phyloP scores from a whole-genome alignment of 73 alveolate genomes.

The Tetrahymena elliotti region DNA sequence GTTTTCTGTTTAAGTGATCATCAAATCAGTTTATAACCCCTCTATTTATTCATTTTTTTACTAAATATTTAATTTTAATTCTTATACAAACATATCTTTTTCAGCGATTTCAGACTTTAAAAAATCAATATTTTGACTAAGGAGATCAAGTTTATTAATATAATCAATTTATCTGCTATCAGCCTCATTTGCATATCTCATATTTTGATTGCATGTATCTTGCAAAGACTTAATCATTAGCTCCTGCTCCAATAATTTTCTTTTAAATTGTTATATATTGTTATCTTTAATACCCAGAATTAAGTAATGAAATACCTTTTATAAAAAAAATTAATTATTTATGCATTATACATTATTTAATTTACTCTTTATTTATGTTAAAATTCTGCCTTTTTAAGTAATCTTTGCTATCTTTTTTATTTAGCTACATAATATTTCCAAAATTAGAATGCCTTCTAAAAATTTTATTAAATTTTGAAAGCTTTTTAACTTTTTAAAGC shows the following conservation, averaged over 20 bases:
- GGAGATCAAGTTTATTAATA: not conserved
- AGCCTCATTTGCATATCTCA: not conserved
- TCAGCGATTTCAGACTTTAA: not conserved
- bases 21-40: not conserved
- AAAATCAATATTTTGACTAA: not conserved
- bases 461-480: not conserved
- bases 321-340: not conserved
- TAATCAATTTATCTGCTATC: not conserved
- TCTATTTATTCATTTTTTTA: not conserved
- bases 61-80: not conserved
- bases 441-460: not conserved
- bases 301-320: not conserved
- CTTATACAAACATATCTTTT: not conserved
- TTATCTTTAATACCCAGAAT: not conserved
- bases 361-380: not conserved
- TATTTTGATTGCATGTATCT: not conserved
- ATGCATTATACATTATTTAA: not conserved
- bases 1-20: not conserved
- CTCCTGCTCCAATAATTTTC: not conserved
- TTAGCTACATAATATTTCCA: not conserved
- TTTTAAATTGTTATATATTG: not conserved
- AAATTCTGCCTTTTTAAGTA: not conserved
- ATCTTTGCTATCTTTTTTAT: not conserved
- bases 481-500: not conserved
- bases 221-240: not conserved